These are phyloP conservation scores for Aegilops sharonensis DNA, from an alignment of 176 grass and related monocot genomes.

Conservation along the genomic window DNA sequence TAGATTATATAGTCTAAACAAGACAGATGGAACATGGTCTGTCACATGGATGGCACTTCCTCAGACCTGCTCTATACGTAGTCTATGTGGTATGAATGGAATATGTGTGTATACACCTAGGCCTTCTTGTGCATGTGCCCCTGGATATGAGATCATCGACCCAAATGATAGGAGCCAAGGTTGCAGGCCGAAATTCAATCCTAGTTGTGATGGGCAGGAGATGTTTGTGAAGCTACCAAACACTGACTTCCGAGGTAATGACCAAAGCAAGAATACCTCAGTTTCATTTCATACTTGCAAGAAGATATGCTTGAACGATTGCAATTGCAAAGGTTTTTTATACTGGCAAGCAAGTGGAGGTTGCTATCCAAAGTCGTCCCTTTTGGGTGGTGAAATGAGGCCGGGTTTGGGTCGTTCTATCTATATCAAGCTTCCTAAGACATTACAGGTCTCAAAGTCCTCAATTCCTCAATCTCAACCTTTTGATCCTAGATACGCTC, in stretches of 20 bases:
- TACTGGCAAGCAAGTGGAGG: conserved; percentile 41
- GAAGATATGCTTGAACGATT: conserved; percentile 34
- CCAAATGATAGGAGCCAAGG: conserved; percentile 52
- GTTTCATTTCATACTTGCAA: conserved; percentile 21
- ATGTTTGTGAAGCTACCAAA: conserved; percentile 33
- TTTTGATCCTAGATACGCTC: conserved; percentile 25
- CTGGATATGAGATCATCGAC: conserved; percentile 38
- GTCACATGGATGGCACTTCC: conserved; percentile 59
- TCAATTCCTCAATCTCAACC: conserved; percentile 27
- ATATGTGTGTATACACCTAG: conserved; percentile 47
- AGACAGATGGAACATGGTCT: conserved; percentile 25
- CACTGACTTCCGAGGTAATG: conserved; percentile 27
- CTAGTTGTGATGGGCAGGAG: conserved; percentile 1
- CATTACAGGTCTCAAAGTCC: not conserved
- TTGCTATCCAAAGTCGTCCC: conserved; percentile 35
- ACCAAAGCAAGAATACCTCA: not conserved
- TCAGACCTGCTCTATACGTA: conserved; percentile 27
- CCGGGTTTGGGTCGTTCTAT: conserved; percentile 16
- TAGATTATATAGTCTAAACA: conserved; percentile 39
- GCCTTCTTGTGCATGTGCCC: conserved; percentile 43
- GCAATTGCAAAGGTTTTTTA: conserved; percentile 28
- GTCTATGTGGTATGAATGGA: conserved; percentile 57
- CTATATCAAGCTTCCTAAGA: conserved; percentile 34
- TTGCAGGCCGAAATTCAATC: conserved; percentile 30
- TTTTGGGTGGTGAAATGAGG: conserved; percentile 13